A percentile compares a stretch with the other conserved stretches of the same genome.
These are phyloP conservation scores for Phytophthora syringae DNA, from an alignment of 352 stramenopile species.

Conservation along the genomic window DNA sequence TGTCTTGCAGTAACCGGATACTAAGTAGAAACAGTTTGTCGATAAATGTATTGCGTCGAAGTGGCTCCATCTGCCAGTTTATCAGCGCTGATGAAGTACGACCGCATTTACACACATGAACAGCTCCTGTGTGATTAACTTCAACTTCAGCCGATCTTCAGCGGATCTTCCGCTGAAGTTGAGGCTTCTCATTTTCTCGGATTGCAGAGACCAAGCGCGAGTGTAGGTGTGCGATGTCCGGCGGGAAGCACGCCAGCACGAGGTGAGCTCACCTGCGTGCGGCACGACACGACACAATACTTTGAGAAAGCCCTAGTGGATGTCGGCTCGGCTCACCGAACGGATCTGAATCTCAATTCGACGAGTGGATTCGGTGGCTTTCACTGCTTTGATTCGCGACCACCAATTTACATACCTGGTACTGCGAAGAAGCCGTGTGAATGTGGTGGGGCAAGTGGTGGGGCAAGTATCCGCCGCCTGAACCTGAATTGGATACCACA, in stretches of 20 bases:
- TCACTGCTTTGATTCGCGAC: background rate
- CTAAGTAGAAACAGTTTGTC: no score
- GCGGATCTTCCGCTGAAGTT: background rate
- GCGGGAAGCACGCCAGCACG: slow-evolving; percentile 9
- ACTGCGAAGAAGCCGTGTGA: background rate
- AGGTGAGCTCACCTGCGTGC: background rate
- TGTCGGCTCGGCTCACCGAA: slow-evolving; percentile 35
- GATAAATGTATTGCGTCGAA: no score
- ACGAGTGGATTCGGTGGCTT: slow-evolving; percentile 37
- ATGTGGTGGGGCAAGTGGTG: no score
- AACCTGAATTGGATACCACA: background rate
- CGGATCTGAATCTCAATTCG: slow-evolving; percentile 43
- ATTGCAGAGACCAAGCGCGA: background rate
- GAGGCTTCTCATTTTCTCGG: background rate
- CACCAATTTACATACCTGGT: background rate
- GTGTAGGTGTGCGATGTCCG: background rate
- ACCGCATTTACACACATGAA: no score
- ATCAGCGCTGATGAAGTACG: background rate
- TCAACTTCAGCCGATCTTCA: slow-evolving; percentile 22
- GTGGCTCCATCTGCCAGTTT: background rate
- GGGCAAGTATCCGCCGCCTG: no score
- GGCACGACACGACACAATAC: no score
- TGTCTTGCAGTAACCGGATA: no score
- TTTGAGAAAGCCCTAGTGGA: slow-evolving; percentile 30
- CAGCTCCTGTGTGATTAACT: slow-evolving; percentile 4